These are phyloP conservation scores for Cladosporium sp. DNA, from an alignment of 2,329 filamentous ascomycete species.

Conservation along the genomic window DNA sequence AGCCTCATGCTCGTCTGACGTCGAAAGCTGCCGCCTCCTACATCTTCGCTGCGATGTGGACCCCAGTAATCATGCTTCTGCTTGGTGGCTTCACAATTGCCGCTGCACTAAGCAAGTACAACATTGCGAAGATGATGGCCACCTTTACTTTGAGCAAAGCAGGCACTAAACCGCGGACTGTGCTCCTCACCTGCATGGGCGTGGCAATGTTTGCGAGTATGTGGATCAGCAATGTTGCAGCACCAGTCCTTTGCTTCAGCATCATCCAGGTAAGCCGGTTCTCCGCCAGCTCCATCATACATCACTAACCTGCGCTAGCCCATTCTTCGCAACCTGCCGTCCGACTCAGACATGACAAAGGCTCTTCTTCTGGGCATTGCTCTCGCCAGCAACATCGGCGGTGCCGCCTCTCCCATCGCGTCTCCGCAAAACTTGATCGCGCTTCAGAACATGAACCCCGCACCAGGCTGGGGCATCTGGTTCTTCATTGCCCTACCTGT, in stretches of 20 bases:
- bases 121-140: slow-evolving; percentile 94
- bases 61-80: slow-evolving; percentile 95
- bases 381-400: slow-evolving; percentile 89
- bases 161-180: slow-evolving; percentile 79
- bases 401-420: slow-evolving; percentile 92
- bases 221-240: slow-evolving; percentile 98
- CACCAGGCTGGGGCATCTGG: slow-evolving; percentile 91
- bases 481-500: slow-evolving; percentile 95
- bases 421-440: slow-evolving; percentile 97
- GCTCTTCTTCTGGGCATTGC: slow-evolving; percentile 93
- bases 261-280: slow-evolving; percentile 71
- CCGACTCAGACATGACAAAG: slow-evolving; percentile 89
- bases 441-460: slow-evolving; percentile 87
- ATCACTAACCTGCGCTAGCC: slow-evolving; percentile 48
- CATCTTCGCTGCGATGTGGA: slow-evolving; percentile 97
- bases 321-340: slow-evolving; percentile 84
- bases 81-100: slow-evolving; percentile 94
- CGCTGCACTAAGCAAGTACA: slow-evolving; percentile 91
- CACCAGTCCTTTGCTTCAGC: slow-evolving; percentile 92
- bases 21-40: slow-evolving; percentile 74
- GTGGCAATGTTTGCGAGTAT: slow-evolving; percentile 96
- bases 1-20: slow-evolving; percentile 63
- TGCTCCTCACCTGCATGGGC: slow-evolving; percentile 96
- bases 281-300: neutral
- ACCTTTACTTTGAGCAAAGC: slow-evolving; percentile 95